A percentile compares a stretch with the other conserved stretches of the same genome.
Conservation (phyloP, 1,284 basidiomycete genomes). For the Melampsora abietis-canadensis region DNA sequence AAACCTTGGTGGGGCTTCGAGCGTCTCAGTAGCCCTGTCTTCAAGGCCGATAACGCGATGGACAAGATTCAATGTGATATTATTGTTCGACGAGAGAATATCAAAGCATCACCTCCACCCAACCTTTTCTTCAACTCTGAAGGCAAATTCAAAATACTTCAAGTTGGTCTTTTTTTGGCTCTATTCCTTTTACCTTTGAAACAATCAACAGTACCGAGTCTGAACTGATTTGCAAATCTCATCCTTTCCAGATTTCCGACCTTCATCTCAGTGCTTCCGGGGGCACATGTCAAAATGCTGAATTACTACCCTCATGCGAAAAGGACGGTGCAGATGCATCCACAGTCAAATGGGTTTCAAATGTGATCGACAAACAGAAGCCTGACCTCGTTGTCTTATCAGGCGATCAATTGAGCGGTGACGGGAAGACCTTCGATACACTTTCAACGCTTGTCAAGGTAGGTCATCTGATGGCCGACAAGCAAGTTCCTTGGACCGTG, state of each 20-base stretch:
- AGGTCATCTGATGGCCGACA: conserved; percentile 47
- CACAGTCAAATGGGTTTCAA: conserved; percentile 22
- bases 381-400: conserved; percentile 32
- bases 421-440: conserved; percentile 51
- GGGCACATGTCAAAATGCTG: conserved; percentile 13
- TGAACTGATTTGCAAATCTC: not conserved
- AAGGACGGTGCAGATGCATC: conserved; percentile 22
- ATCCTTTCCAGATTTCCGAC: conserved; percentile 29
- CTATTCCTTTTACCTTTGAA: not conserved
- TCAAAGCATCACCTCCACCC: not conserved
- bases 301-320: not conserved
- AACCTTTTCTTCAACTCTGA: conserved; percentile 17
- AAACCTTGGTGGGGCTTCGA: conserved; percentile 42
- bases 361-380: conserved; percentile 2
- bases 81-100: conserved; percentile 18
- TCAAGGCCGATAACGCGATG: conserved; percentile 12
- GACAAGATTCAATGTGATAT: conserved; percentile 31
- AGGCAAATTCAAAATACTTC: conserved; percentile 39
- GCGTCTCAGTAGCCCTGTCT: conserved; percentile 30
- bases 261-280: conserved; percentile 33
- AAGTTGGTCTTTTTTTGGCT: conserved; percentile 10
- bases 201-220: not conserved
- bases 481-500: conserved; percentile 50
- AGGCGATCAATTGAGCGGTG: conserved; percentile 40
- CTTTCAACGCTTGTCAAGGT: conserved; percentile 48